These are phyloP conservation scores for Diaporthe aspalathi DNA, from an alignment of 2,329 filamentous ascomycete species.

Conservation along the genomic window DNA sequence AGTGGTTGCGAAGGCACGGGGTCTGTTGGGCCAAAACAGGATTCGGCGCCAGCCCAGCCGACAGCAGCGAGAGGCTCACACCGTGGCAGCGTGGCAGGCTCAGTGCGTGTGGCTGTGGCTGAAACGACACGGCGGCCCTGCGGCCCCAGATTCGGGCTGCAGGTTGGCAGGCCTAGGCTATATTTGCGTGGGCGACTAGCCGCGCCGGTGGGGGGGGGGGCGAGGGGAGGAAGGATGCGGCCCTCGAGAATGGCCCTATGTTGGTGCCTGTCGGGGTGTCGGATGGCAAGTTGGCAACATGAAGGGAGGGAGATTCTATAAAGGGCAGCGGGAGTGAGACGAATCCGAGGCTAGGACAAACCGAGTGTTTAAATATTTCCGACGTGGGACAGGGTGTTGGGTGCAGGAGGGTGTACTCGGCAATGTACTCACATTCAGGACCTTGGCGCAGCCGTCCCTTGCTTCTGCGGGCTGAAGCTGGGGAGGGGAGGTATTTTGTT, in stretches of 20 bases:
- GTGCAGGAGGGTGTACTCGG: no score
- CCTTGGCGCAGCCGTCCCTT: conserved; percentile 15
- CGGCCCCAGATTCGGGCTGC: conserved; percentile 18
- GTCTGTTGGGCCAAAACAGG: conserved; percentile 6
- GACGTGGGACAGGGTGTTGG: conserved; percentile 13
- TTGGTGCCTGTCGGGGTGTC: conserved; percentile 4
- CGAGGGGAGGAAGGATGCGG: neutral
- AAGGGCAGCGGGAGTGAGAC: conserved; percentile 17
- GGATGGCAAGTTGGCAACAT: neutral
- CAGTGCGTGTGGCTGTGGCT: conserved; percentile 25
- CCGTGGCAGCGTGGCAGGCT: conserved; percentile 7
- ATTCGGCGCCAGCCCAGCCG: neutral
- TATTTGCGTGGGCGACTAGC: conserved; percentile 21
- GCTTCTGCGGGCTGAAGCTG: neutral
- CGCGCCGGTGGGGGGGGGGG: neutral
- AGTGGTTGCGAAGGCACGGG: conserved; percentile 14
- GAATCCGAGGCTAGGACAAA: conserved; percentile 12
- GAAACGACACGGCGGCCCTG: conserved; percentile 17
- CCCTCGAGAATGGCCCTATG: neutral
- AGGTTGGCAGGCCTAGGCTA: conserved; percentile 20
- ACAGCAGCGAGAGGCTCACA: neutral
- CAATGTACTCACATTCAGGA: neutral
- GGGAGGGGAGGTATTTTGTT: neutral
- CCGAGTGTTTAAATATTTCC: neutral
- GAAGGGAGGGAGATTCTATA: conserved; percentile 23